Evolutionary conservation across 495 filamentous ascomycete genomes (phyloP), one percentile per base, ranked within the genome.

Genomic region (Xylaria nigripes): DNA sequence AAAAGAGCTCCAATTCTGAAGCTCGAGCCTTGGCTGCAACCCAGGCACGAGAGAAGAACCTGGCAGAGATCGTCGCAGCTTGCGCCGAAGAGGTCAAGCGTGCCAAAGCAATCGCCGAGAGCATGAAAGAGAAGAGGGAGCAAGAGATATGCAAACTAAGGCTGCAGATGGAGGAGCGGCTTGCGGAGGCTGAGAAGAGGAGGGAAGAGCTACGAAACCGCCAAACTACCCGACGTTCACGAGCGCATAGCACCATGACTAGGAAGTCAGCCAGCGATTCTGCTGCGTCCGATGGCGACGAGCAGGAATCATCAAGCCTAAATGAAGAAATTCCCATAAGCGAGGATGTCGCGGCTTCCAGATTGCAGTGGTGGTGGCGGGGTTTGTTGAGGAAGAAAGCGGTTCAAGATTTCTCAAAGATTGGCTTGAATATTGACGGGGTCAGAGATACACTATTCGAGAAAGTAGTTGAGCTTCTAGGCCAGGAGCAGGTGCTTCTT

Each of bases 21-120:
- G 89, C 93, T 71, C 73, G 86, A 59, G 90, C 89, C 1, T 64
- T 95, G 54, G 90, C 91, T n/a, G 93, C 94, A 4, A 86, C 94
- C 45, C 82, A 94, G 56, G 86, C 91, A 18, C 82, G 94, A 38
- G 89, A 97, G 74, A 87, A 87, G 61, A 87, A 95, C 46, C 69
- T 98, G 21, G 93, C 90, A 0, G 90, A 95, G 68, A 95, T 97
- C 24, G 87, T 91, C 10, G 93, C 92, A 34, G 84, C 84, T 61
- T 97, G 94, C 66, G 92, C 94, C 48, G 92, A 91, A 65, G 93
- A 98, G 70, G 93, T 98, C 45, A 86, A 86, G 60, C 79, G 91
- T 44, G 93, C 94, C 48, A 98, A 98, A 76, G 86, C 86, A 45
- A 80, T 95, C 44, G 93, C 93, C 2, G 89, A 95, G 72, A 92